Base-by-base conservation (phyloP, 2,329 filamentous ascomycete species). In the Neonectria hederae region DNA sequence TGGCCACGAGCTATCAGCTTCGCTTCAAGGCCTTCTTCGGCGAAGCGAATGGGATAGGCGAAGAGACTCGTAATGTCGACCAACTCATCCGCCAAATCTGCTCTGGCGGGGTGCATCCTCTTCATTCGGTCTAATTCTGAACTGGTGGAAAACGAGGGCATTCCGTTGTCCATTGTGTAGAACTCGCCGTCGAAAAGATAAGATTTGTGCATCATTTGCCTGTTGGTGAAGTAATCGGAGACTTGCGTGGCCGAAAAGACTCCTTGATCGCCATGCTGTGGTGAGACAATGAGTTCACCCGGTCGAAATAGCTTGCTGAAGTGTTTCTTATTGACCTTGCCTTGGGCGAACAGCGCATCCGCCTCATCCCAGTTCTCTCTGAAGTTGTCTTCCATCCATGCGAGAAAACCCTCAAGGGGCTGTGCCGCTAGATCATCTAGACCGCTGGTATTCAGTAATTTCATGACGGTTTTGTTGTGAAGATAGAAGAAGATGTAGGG, bases 311-410 rank as follows among this genome's bases (percentile, higher is more conserved):
- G 42, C 28, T 42, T 57, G 2, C 10, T 2, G 10, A 32, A 21
- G 17, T 54, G 52, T n/a, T 49, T 24, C 2, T 0, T 0, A 26
- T 40, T 64, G 40, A 64, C 19, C 19, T 51, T 64, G 7, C 55
- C 55, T 19, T 51, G 51, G 7, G 55, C n/a, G 17, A 66, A 63
- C 5, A 66, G 21, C 1, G 46, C 61, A 26, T 66, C 52, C 0
- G 60, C 64, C 13, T 64, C 56, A 9, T 64, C 22, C 63, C 64
- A 66, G 4, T 38, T 19, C 7, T 35, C 35, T n/a, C 55, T 45
- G 19, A 14, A 43, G n/a, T 54, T 57, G 26, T 26, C 11, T 46
- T 64, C 60, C 55, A 66, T 57, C 64, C 64, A 66, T 2, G 54
- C n/a, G 6, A 62, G 46, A 10, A 66, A 19, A 17, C 14, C 9